Evolutionary conservation across 2,329 filamentous ascomycete species (phyloP).

Genomic region (Metarhizium robertsii): DNA sequence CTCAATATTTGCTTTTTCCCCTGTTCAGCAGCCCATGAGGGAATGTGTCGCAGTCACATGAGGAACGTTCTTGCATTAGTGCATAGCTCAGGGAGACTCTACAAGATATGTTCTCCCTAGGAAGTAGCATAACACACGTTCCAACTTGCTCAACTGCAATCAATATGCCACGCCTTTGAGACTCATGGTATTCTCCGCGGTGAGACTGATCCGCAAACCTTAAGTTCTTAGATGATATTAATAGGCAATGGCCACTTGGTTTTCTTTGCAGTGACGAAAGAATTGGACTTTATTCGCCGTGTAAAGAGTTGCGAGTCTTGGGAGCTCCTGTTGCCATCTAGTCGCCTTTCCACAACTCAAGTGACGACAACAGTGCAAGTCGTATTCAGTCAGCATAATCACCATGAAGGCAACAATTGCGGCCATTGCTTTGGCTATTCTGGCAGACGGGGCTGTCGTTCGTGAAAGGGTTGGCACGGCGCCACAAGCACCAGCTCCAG

Average conservation of each 20-base stretch:
- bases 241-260: neutral
- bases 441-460: slow-evolving; percentile 6
- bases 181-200: neutral
- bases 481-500: neutral
- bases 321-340: neutral
- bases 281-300: neutral
- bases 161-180: neutral
- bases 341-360: neutral
- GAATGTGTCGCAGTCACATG: neutral
- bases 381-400: neutral
- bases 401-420: slow-evolving; percentile 6
- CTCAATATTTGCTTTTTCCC: neutral
- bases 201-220: neutral
- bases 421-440: slow-evolving; percentile 1
- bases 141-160: neutral
- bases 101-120: too few species aligned
- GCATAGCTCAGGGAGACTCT: neutral
- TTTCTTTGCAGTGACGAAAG: neutral
- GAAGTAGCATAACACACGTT: neutral
- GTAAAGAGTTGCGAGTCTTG: neutral
- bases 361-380: neutral
- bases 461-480: neutral
- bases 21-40: neutral
- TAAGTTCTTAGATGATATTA: neutral
- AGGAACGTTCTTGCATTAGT: neutral